A percentile compares a stretch with the other conserved stretches of the same genome.
phyloP scores from a whole-genome alignment of 169 alveolate genomes.

The Babesia sp. region DNA sequence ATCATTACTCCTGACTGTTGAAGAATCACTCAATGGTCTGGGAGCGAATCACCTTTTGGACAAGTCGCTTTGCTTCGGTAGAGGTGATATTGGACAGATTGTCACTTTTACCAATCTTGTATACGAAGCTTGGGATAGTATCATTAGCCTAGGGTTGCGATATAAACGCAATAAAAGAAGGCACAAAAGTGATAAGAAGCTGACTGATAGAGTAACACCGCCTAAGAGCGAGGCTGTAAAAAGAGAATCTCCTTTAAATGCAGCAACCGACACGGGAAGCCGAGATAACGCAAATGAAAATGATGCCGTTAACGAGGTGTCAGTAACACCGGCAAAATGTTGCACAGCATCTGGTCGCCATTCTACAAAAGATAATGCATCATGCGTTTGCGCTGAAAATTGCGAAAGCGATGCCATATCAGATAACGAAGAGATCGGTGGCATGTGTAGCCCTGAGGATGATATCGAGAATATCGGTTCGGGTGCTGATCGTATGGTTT shows the following conservation, averaged over 20 bases:
- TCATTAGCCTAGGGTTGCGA: background rate
- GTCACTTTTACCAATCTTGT: slow-evolving; percentile 42
- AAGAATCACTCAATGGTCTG: background rate
- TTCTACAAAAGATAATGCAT: background rate
- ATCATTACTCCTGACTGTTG: background rate
- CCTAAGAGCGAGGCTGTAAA: no score
- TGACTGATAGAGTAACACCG: no score
- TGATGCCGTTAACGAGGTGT: background rate
- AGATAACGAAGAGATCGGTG: slow-evolving; percentile 14
- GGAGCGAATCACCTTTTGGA: slow-evolving; percentile 28
- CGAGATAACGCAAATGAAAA: background rate
- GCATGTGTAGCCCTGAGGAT: slow-evolving; percentile 30
- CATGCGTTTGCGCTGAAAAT: background rate
- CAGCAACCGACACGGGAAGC: background rate
- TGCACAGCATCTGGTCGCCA: background rate
- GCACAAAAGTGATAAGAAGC: background rate
- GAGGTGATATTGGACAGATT: slow-evolving; percentile 48
- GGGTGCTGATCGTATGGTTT: slow-evolving; percentile 59
- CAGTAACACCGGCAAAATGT: background rate
- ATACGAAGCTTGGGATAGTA: slow-evolving; percentile 25
- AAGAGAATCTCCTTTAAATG: background rate
- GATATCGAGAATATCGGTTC: slow-evolving; percentile 70
- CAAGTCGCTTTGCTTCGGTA: background rate
- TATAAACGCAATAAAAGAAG: background rate
- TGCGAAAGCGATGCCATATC: background rate